Evolutionary conservation across 768 basidiomycete species (phyloP).

Genomic region (Leccinum pellstonianum): DNA sequence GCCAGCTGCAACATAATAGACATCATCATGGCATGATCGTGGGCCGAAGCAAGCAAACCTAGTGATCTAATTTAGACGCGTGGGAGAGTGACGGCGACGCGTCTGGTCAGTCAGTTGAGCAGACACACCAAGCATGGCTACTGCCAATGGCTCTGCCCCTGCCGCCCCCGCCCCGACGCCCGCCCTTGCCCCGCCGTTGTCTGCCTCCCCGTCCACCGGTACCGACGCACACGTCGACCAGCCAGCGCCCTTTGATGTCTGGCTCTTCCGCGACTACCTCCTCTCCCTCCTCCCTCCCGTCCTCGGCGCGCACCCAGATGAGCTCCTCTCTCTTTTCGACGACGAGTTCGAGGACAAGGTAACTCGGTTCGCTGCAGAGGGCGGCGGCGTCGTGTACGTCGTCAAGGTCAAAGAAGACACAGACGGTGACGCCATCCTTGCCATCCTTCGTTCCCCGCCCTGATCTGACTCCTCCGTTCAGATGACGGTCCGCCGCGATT

Average conservation of each 20-base stretch:
- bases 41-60: too few relatives aligned
- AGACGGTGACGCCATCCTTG: slow-evolving; percentile 53
- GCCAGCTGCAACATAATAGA: too few relatives aligned
- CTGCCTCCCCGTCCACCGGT: slow-evolving; percentile 32
- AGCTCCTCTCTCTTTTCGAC: slow-evolving; percentile 69
- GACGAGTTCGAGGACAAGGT: slow-evolving; percentile 76
- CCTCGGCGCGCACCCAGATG: slow-evolving; percentile 65
- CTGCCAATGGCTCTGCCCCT: background rate
- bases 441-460: background rate
- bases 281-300: slow-evolving; percentile 73
- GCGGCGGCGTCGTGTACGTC: slow-evolving; percentile 76
- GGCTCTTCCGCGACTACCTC: slow-evolving; percentile 70
- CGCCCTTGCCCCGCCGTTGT: slow-evolving; percentile 27
- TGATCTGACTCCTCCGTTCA: slow-evolving; percentile 30
- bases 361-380: slow-evolving; percentile 71
- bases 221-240: slow-evolving; percentile 37
- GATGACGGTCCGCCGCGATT: slow-evolving; percentile 67
- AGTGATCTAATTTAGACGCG: background rate
- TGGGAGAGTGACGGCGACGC: background rate
- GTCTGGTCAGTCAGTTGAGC: background rate
- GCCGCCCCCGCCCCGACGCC: background rate
- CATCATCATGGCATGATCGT: too few relatives aligned
- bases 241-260: slow-evolving; percentile 57
- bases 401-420: slow-evolving; percentile 74
- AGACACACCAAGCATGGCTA: background rate